These are phyloP conservation scores for Xylaria intraflava DNA, from an alignment of 495 filamentous ascomycete genomes.

Conservation along the genomic window DNA sequence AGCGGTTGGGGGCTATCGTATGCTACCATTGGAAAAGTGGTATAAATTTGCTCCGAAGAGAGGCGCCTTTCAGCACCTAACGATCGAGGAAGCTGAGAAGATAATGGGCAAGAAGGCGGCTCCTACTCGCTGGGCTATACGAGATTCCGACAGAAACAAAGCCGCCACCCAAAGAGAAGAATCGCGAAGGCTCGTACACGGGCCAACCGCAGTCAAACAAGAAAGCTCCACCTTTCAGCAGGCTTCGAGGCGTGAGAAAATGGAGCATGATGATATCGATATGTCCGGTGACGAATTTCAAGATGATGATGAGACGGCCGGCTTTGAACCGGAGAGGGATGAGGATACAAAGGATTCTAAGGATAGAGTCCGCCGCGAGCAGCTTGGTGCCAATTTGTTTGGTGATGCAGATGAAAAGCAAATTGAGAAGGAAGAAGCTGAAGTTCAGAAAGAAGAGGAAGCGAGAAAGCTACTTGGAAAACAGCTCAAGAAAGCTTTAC, in stretches of 20 bases:
- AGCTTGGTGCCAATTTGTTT: constrained; percentile 80
- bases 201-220: constrained; percentile 41
- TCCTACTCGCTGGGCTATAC: constrained; percentile 74
- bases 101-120: constrained; percentile 65
- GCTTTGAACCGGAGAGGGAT: constrained; percentile 70
- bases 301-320: constrained; percentile 81
- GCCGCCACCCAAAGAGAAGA: constrained; percentile 42
- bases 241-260: constrained; percentile 44
- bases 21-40: constrained; percentile 91
- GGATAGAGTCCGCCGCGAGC: constrained; percentile 78
- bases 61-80: constrained; percentile 71
- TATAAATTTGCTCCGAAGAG: constrained; percentile 79
- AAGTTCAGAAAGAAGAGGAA: constrained; percentile 61
- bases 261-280: constrained; percentile 54
- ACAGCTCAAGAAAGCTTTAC: constrained; percentile 66
- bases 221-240: constrained; percentile 47
- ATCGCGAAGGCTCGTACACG: constrained; percentile 40
- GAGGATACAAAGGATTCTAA: constrained; percentile 85
- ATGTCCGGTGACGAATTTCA: constrained; percentile 46
- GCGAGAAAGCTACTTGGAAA: constrained; percentile 64
- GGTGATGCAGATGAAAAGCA: constrained; percentile 78
- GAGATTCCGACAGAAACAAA: constrained; percentile 49
- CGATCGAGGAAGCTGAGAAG: constrained; percentile 79
- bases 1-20: constrained; percentile 55
- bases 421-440: constrained; percentile 70